Conservation (phyloP, 2,329 filamentous ascomycete genomes). For the Emericellopsis atlantica region DNA sequence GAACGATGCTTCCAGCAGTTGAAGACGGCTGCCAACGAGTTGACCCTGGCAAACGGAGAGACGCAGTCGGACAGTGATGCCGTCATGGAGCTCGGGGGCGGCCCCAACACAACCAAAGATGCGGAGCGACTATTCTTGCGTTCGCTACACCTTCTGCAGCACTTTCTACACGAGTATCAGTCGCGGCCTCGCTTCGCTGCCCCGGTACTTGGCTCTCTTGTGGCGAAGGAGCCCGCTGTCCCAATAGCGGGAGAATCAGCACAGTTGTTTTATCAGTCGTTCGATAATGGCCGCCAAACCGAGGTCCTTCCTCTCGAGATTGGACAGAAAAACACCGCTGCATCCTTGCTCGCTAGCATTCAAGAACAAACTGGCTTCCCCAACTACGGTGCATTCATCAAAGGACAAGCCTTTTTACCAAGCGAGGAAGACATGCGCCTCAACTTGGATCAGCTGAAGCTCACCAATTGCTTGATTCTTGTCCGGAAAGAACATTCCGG, state of each 20-base stretch:
- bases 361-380: conserved; percentile 60
- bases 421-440: conserved; percentile 43
- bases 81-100: conserved; percentile 35
- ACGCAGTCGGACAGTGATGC: conserved; percentile 31
- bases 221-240: conserved; percentile 35
- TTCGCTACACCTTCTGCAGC: conserved; percentile 54
- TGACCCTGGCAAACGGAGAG: conserved; percentile 34
- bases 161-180: conserved; percentile 55
- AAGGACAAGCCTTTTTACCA: conserved; percentile 53
- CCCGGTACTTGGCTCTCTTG: conserved; percentile 41
- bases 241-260: conserved; percentile 48
- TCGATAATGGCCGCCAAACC: conserved; percentile 47
- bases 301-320: conserved; percentile 51
- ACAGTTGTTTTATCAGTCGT: conserved; percentile 62
- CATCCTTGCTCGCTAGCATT: conserved; percentile 55
- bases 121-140: conserved; percentile 48
- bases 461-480: conserved; percentile 52
- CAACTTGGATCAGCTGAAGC: conserved; percentile 55
- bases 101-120: conserved; percentile 32
- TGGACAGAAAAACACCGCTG: conserved; percentile 57
- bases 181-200: conserved; percentile 45
- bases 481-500: conserved; percentile 43
- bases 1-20: conserved; percentile 62
- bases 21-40: conserved; percentile 44
- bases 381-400: conserved; percentile 61